Evolutionary conservation across 768 basidiomycete genomes (phyloP), one percentile per base, ranked within the genome.

Genomic region (Boletus eberwhitei): DNA sequence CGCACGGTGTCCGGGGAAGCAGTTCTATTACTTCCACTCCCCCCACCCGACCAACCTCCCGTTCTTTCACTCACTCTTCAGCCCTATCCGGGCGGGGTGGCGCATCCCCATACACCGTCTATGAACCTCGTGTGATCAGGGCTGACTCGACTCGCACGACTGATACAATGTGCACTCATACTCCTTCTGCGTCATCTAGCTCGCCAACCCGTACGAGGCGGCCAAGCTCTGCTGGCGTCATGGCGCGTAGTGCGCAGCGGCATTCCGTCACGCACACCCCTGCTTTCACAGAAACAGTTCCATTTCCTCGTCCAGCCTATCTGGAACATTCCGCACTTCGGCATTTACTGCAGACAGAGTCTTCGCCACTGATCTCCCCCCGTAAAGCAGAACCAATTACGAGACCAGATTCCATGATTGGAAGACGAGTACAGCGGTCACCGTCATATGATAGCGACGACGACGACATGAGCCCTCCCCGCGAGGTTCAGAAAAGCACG

Each of bases 261-360:
- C 53, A 72, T 12, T 61, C 69, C 41, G 62, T 68, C 24, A 46
- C 59, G 8, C 74, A 73, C 57, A 59, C 66, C 59, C 66, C 64
- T 55, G 47, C 55, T 57, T 69, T 57, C 64, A 64, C 55, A 53
- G 69, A 69, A 54, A 65, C 64, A 43, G 69, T 59, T 26, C 65
- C 74, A 35, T 92, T 86, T 69, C 74, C 81, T 44, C 81, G 84
- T 19, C 90, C 90, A 1, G 72, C 83, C 1, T 93, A 93, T 69
- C 78, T 93, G 51, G 87, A 89, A 40, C 78, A 88, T 68, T 89
- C 89, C 2, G 81, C 87, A 1, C 73, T 93, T 52, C 84, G 87
- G 51, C 76, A 90, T 61, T 69, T 88, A 49, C 73, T 92, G 9
- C 84, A 83, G 53, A 83, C 86, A 0, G 79, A 79, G 43, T 56